Percentiles rank a stretch among this genome's conserved stretches.
phyloP scores from a whole-genome alignment of 1,139 yeast species.

The Pneumocystis murina region DNA sequence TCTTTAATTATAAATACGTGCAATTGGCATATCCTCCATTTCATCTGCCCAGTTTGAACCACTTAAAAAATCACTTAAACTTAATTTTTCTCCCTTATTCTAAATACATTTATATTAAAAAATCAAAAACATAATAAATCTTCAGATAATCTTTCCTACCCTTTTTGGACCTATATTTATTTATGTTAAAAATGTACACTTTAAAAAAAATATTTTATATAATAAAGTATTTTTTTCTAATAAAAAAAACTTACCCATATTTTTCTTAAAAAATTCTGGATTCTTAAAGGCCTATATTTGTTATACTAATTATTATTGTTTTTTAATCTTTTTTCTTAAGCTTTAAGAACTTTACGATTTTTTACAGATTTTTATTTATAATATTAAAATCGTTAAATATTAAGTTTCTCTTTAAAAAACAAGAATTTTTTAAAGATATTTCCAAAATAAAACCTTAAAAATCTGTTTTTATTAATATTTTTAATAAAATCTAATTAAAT shows the following conservation, averaged over 20 bases:
- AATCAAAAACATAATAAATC: background rate
- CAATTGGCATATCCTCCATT: conserved; percentile 15
- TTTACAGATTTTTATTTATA: no score
- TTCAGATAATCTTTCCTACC: background rate
- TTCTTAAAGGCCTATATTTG: background rate
- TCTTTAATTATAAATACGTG: conserved; percentile 2
- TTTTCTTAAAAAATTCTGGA: background rate
- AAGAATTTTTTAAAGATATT: no score
- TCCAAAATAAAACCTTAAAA: no score
- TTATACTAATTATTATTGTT: background rate
- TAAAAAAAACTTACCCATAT: background rate
- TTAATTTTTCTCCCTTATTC: conserved; percentile 17
- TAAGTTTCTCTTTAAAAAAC: no score
- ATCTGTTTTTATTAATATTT: no score
- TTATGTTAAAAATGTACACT: background rate
- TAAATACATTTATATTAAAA: background rate
- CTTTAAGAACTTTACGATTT: no score
- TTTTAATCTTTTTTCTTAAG: background rate
- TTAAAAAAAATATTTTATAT: background rate
- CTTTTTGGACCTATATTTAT: conserved; percentile 6
- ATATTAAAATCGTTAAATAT: no score
- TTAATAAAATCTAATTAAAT: no score
- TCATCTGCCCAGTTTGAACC: conserved; percentile 15
- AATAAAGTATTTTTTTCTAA: background rate
- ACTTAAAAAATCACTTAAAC: conserved; percentile 12